These are phyloP conservation scores for Coemansia sp. DNA, from an alignment of 192 early-diverging fungal genomes.

Conservation along the genomic window DNA sequence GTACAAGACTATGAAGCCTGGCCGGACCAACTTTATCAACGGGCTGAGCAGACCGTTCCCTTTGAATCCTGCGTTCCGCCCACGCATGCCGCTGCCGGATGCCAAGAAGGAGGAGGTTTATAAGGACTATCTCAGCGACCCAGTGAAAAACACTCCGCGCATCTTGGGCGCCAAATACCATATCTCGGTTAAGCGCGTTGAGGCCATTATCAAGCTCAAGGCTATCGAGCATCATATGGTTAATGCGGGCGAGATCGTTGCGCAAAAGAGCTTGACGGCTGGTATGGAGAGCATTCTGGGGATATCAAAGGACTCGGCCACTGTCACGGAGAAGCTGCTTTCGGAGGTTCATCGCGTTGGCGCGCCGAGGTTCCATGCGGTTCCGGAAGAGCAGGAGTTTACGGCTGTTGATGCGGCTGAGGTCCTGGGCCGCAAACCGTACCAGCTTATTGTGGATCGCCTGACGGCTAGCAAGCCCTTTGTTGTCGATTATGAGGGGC, in stretches of 20 bases:
- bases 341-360: constrained; percentile 59
- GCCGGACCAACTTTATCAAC: constrained; percentile 28
- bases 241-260: constrained; percentile 47
- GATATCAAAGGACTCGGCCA: constrained; percentile 25
- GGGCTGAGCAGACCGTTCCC: constrained; percentile 69
- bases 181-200: constrained; percentile 78
- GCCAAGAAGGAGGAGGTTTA: constrained; percentile 70
- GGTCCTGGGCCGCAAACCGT: constrained; percentile 68
- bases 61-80: constrained; percentile 84
- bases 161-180: constrained; percentile 66
- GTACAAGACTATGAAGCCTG: constrained; percentile 24
- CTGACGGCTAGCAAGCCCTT: constrained; percentile 48
- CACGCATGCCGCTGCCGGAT: constrained; percentile 72
- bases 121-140: constrained; percentile 59
- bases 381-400: constrained; percentile 78
- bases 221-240: constrained; percentile 71
- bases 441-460: constrained; percentile 45
- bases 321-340: constrained; percentile 58
- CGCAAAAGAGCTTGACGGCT: constrained; percentile 68
- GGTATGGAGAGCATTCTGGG: constrained; percentile 87
- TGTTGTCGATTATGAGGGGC: constrained; percentile 40
- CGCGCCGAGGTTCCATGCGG: constrained; percentile 73
- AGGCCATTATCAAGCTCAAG: constrained; percentile 90
- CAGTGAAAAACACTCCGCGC: constrained; percentile 63
- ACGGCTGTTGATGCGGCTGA: constrained; percentile 77